phyloP scores from a whole-genome alignment of 2,329 filamentous ascomycete species.

The Talaromyces sp. region DNA sequence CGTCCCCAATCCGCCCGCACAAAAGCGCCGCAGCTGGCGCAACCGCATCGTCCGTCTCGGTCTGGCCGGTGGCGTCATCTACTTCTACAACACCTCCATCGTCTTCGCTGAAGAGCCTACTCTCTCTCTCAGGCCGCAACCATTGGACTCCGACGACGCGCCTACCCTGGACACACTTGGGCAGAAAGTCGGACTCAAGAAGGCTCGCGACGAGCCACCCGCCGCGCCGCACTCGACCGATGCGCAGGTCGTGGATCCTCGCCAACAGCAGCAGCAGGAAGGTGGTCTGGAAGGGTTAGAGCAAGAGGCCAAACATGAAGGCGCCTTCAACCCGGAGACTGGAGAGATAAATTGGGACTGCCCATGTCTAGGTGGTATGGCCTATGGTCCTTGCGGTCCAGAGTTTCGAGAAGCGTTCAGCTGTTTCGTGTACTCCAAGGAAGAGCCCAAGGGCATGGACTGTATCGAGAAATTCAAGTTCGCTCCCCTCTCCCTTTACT shows the following conservation, averaged over 20 bases:
- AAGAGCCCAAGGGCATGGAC: constrained; percentile 96
- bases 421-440: constrained; percentile 93
- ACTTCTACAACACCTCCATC: constrained; percentile 90
- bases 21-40: constrained; percentile 78
- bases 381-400: constrained; percentile 88
- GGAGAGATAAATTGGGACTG: constrained; percentile 99
- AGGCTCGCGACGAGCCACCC: neutral
- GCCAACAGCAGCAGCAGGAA: constrained; percentile 11
- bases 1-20: constrained; percentile 47
- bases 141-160: constrained; percentile 40
- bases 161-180: constrained; percentile 65
- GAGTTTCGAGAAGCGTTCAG: constrained; percentile 95
- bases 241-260: constrained; percentile 6
- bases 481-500: constrained; percentile 36
- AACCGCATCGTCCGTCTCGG: constrained; percentile 69
- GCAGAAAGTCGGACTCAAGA: constrained; percentile 35
- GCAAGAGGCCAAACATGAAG: constrained; percentile 77
- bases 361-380: constrained; percentile 95
- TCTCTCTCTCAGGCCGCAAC: constrained; percentile 32
- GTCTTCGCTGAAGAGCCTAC: constrained; percentile 79
- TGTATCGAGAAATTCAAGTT: constrained; percentile 98
- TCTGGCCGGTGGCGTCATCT: constrained; percentile 70
- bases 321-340: constrained; percentile 95
- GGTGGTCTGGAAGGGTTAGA: constrained; percentile 59
- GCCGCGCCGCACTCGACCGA: constrained; percentile 10